A percentile compares a stretch with the other conserved stretches of the same genome.
Evolutionary conservation across 179 eudicot genomes (phyloP).

Genomic region (Beta corolliflora): DNA sequence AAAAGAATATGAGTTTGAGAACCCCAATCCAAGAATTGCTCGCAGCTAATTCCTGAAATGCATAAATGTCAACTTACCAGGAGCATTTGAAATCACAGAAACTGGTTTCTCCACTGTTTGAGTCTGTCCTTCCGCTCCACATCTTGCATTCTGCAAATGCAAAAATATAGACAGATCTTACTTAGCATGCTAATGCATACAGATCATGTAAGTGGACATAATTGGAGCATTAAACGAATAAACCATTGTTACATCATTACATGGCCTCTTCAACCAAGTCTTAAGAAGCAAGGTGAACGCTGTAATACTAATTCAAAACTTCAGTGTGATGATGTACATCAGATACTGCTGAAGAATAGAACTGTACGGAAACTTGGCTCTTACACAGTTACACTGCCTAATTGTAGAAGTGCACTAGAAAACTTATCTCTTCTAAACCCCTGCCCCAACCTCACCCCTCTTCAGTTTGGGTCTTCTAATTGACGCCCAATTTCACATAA

Average conservation of each 20-base stretch:
- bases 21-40: too few relatives aligned
- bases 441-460: background rate
- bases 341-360: background rate
- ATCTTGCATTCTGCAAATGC: constrained; percentile 64
- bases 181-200: background rate
- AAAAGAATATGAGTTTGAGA: too few relatives aligned
- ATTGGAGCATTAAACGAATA: background rate
- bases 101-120: constrained; percentile 76
- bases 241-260: background rate
- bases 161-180: background rate
- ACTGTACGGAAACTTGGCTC: background rate
- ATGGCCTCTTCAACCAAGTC: background rate
- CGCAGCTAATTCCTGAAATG: background rate
- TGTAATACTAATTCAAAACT: background rate
- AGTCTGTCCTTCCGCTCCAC: constrained; percentile 71
- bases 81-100: constrained; percentile 75
- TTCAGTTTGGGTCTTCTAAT: too few relatives aligned
- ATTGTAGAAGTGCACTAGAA: background rate
- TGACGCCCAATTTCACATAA: background rate
- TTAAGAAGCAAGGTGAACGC: background rate
- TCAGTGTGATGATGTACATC: background rate
- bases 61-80: constrained; percentile 44
- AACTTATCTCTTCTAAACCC: background rate
- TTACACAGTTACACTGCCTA: background rate
- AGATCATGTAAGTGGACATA: background rate